Evolutionary conservation across 495 filamentous ascomycete species (phyloP), one percentile per base, ranked within the genome.

Genomic region (Astrothelium subdiscretum): DNA sequence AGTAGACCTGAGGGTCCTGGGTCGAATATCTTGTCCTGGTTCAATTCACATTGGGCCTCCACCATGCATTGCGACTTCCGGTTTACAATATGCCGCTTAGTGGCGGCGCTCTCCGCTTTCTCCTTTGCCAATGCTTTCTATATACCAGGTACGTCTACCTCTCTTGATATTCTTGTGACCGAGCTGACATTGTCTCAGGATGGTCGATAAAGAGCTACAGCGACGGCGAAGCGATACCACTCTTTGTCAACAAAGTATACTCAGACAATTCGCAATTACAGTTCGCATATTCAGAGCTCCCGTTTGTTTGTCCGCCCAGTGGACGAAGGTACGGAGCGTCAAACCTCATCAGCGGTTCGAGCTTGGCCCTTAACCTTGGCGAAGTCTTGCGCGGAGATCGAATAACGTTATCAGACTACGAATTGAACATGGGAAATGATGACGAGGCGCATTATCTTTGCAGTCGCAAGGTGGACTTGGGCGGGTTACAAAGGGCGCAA

Each of bases 211-310:
- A 86, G 65, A 89, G 84, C 69, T 97, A 96, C 72, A 79, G 80
- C 59, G 86, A 92, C 62, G 80, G 83, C 71, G 88, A 96, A 67
- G 77, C 85, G 3, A 90, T 96, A 31, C 91, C 91, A 0, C 80
- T 97, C 5, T 83, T 91, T n/a, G 90, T 94, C 60, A 97, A 97
- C 76, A 96, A 97, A 74, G 87, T 95, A 68, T 95, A 92, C 76
- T 95, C 90, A 64, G 91, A 95, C 75, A 85, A 90, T 66, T 92
- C 90, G 0, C 88, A 96, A 72, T 77, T 97, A 10, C 90, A 95
- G 74, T 97, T 91, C 82, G 91, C 92, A 66, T 96, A 92, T 77
- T 91, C 87, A 69, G 90, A 95, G 67, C 86, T 95, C 12, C 91
- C 92, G 26, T 96, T 97, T 71, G 89, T 95, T 59, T 95, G 90